These are phyloP conservation scores for Bolboschoenus planiculmis DNA, from an alignment of 176 grass and related monocot genomes.

Conservation along the genomic window DNA sequence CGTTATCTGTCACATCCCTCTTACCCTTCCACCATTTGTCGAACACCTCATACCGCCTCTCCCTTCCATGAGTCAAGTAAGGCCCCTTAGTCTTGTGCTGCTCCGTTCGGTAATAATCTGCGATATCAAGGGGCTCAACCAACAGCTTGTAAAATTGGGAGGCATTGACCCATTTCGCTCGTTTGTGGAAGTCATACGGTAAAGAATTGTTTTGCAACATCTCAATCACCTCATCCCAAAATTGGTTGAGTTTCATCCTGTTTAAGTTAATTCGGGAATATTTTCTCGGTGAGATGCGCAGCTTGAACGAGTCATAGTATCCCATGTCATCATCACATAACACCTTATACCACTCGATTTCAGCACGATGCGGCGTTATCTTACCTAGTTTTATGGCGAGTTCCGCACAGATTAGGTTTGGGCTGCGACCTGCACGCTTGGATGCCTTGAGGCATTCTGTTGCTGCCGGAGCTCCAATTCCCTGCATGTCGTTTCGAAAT, in stretches of 20 bases:
- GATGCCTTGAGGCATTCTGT: slow-evolving; percentile 63
- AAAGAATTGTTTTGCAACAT: slow-evolving; percentile 77
- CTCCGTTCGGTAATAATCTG: slow-evolving; percentile 57
- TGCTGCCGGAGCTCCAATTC: slow-evolving; percentile 36
- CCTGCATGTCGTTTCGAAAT: slow-evolving; percentile 22
- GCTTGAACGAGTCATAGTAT: slow-evolving; percentile 93
- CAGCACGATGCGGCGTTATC: slow-evolving; percentile 66
- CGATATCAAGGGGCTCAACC: slow-evolving; percentile 88
- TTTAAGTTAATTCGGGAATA: slow-evolving; percentile 42
- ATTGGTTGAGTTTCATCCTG: slow-evolving; percentile 62
- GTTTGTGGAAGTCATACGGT: slow-evolving; percentile 69
- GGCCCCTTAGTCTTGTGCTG: slow-evolving; percentile 46
- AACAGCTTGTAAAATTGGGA: slow-evolving; percentile 90
- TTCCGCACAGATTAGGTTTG: slow-evolving; percentile 52
- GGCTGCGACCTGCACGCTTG: slow-evolving; percentile 34
- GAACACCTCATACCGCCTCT: slow-evolving; percentile 72
- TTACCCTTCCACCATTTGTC: slow-evolving; percentile 80
- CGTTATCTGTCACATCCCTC: background rate
- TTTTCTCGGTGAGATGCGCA: slow-evolving; percentile 39
- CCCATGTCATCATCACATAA: slow-evolving; percentile 58
- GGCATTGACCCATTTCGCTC: slow-evolving; percentile 91
- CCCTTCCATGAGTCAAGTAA: slow-evolving; percentile 71
- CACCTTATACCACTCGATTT: slow-evolving; percentile 94
- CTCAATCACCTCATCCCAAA: slow-evolving; percentile 76
- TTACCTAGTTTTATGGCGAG: slow-evolving; percentile 57